Evolutionary conservation across 2,329 filamentous ascomycete species (phyloP).

Genomic region (Fusarium foetens): DNA sequence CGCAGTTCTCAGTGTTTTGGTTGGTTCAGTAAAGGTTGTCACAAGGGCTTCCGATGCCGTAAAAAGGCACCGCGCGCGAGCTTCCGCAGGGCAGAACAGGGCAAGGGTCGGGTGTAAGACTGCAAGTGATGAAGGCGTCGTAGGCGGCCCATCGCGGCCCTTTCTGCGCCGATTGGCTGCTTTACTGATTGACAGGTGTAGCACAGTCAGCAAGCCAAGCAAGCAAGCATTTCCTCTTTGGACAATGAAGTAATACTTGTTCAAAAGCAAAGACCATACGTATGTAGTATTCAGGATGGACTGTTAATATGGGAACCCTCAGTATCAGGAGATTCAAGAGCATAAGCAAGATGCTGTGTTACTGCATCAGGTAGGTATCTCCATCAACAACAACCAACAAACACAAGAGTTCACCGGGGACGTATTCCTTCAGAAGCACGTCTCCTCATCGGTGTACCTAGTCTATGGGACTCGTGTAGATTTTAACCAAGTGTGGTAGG

Average conservation of each 20-base stretch:
- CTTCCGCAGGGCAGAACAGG: constrained; percentile 3
- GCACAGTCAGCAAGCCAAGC: constrained; percentile 1
- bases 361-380: not conserved
- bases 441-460: constrained; percentile 3
- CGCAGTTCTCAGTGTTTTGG: constrained; percentile 13
- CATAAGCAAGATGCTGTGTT: not conserved
- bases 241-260: not conserved
- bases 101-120: constrained; percentile 18
- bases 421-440: constrained; percentile 15
- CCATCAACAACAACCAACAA: not conserved
- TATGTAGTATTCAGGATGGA: not conserved
- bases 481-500: constrained; percentile 15
- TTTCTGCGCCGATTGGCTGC: constrained; percentile 22
- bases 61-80: constrained; percentile 24
- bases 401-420: not conserved
- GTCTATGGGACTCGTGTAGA: not conserved
- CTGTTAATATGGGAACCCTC: not conserved
- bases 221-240: constrained; percentile 11
- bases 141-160: not conserved
- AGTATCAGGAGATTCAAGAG: not conserved
- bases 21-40: constrained; percentile 9
- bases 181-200: constrained; percentile 3
- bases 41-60: constrained; percentile 32
- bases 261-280: not conserved
- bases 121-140: not conserved